Conservation (phyloP, 2,329 filamentous ascomycete genomes). For the Mariannaea sp. region DNA sequence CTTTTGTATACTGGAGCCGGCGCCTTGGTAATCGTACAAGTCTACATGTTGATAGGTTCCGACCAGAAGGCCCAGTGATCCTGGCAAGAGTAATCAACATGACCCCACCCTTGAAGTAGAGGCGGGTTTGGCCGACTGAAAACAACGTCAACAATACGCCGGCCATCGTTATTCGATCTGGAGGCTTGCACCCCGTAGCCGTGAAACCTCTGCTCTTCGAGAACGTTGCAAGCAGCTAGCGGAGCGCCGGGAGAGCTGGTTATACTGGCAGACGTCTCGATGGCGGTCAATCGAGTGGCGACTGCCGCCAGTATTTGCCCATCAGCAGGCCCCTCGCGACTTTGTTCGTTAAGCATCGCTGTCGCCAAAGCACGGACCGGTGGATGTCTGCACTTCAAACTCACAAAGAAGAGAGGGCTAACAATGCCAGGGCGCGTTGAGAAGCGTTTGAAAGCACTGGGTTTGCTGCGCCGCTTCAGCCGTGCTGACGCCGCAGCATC, state of each 20-base stretch:
- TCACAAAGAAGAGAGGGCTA: not conserved
- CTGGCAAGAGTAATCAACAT: not conserved
- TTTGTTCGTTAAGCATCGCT: not conserved
- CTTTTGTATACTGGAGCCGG: not conserved
- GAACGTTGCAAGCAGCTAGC: not conserved
- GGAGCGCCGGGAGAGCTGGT: not conserved
- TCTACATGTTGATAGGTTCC: not conserved
- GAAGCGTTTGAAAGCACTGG: not conserved
- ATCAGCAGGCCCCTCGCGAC: not conserved
- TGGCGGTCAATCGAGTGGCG: not conserved
- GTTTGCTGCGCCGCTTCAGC: not conserved
- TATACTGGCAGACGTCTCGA: not conserved
- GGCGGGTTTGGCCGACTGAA: not conserved
- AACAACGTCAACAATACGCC: not conserved
- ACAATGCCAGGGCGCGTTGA: not conserved
- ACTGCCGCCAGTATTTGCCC: not conserved
- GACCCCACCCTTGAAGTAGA: not conserved
- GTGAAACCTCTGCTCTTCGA: not conserved
- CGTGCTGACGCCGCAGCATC: not conserved
- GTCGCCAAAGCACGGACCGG: not conserved
- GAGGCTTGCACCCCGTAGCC: not conserved
- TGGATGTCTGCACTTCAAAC: not conserved
- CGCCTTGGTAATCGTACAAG: not conserved
- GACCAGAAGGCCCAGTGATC: not conserved
- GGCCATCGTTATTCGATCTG: not conserved